A percentile compares a stretch with the other conserved stretches of the same genome.
Evolutionary conservation across 2,329 filamentous ascomycete genomes (phyloP).

Genomic region (Ascochyta viciae-villosae): DNA sequence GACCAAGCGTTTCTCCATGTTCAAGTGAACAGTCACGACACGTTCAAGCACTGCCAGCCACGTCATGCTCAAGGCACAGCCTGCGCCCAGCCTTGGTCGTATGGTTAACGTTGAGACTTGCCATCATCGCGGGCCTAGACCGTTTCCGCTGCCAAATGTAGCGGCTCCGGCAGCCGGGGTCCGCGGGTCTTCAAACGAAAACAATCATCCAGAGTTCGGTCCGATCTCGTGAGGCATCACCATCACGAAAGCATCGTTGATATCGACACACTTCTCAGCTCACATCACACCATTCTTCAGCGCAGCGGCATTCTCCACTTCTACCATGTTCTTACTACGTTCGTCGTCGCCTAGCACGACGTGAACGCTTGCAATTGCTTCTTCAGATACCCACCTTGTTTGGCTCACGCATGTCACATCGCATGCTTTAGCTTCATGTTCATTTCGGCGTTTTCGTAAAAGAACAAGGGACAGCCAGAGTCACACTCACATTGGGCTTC

Average conservation of each 20-base stretch:
- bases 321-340: slow-evolving; percentile 23
- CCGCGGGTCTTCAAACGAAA: slow-evolving; percentile 14
- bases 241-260: slow-evolving; percentile 15
- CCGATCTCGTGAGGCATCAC: slow-evolving; percentile 12
- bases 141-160: slow-evolving; percentile 16
- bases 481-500: slow-evolving; percentile 20
- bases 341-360: slow-evolving; percentile 19
- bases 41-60: slow-evolving; percentile 10
- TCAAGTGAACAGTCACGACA: slow-evolving; percentile 39
- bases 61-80: slow-evolving; percentile 29
- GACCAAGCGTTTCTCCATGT: slow-evolving; percentile 49
- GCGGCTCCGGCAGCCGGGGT: slow-evolving; percentile 20
- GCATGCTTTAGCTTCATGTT: slow-evolving; percentile 18
- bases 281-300: slow-evolving; percentile 10
- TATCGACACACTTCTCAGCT: slow-evolving; percentile 6
- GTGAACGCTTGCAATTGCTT: slow-evolving; percentile 4
- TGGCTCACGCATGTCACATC: slow-evolving; percentile 20
- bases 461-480: slow-evolving; percentile 17
- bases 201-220: slow-evolving; percentile 15
- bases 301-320: slow-evolving; percentile 25
- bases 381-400: slow-evolving; percentile 37
- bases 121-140: slow-evolving; percentile 30
- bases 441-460: slow-evolving; percentile 27
- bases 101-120: slow-evolving; percentile 21
- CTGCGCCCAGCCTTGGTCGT: slow-evolving; percentile 22